These are phyloP conservation scores for Podila minutissima DNA, from an alignment of 192 early-diverging fungal genomes.

Conservation along the genomic window DNA sequence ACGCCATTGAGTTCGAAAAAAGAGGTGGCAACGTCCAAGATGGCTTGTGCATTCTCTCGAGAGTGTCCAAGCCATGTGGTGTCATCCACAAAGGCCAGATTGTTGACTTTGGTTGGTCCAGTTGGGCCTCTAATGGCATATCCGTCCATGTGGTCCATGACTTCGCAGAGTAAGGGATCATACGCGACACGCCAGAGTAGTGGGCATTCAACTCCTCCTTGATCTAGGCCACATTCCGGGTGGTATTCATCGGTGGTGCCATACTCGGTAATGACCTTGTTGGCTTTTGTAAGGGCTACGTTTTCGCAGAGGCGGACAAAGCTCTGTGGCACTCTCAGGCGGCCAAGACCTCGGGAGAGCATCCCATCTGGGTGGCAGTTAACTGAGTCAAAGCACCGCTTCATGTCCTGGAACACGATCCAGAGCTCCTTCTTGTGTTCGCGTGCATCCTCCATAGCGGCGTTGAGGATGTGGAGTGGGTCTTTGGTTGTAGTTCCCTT, in stretches of 20 bases:
- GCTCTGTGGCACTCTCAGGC: constrained; percentile 6
- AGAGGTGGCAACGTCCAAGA: constrained; percentile 11
- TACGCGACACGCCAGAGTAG: constrained; percentile 19
- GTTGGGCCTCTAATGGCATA: neutral
- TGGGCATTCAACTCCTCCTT: constrained; percentile 33
- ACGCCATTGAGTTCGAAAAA: constrained; percentile 13
- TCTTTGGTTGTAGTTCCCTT: constrained; percentile 22
- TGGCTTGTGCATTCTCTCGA: neutral
- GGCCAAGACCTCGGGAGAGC: neutral
- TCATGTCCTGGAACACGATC: constrained; percentile 17
- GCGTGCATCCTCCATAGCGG: constrained; percentile 12
- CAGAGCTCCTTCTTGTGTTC: constrained; percentile 5
- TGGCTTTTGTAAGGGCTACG: constrained; percentile 11
- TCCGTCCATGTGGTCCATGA: neutral
- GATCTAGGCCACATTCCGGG: constrained; percentile 25
- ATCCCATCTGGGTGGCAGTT: constrained; percentile 8
- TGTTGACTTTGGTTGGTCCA: neutral
- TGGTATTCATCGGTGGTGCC: constrained; percentile 17
- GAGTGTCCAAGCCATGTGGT: constrained; percentile 15
- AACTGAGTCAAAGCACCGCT: constrained; percentile 8
- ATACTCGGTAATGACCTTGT: constrained; percentile 25
- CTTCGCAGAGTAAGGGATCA: constrained; percentile 12
- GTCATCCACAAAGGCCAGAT: constrained; percentile 17
- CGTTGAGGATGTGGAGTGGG: neutral
- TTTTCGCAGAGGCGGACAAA: constrained; percentile 14